A percentile compares a stretch with the other conserved stretches of the same genome.
These are phyloP conservation scores for Clathrus columnatus DNA, from an alignment of 768 basidiomycete genomes.

Conservation along the genomic window DNA sequence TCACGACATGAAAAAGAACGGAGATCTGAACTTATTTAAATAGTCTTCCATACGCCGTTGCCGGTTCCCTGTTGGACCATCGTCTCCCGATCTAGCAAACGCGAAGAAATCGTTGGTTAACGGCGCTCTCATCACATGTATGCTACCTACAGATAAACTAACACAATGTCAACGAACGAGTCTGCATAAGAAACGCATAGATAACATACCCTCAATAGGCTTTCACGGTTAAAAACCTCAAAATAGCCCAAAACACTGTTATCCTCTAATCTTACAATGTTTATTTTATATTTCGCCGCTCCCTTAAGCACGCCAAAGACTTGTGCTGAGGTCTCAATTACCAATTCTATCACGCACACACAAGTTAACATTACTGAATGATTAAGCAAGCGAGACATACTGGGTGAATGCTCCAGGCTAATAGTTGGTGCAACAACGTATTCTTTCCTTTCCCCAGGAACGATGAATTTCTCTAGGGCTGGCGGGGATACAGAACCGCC, in stretches of 20 bases:
- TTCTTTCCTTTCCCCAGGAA: not conserved
- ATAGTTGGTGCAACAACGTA: not conserved
- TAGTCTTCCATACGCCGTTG: not conserved
- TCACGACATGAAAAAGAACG: no score
- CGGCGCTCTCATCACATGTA: no score
- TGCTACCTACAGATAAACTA: not conserved
- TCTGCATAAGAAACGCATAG: not conserved
- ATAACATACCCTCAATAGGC: not conserved
- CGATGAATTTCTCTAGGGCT: not conserved
- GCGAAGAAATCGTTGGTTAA: no score
- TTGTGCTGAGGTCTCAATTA: not conserved
- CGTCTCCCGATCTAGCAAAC: not conserved
- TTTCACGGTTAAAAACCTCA: not conserved
- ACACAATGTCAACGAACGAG: not conserved
- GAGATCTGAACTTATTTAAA: not conserved
- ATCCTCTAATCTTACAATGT: not conserved
- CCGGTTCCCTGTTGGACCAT: not conserved
- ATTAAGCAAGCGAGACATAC: no score
- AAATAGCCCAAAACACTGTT: not conserved
- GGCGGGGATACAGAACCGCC: not conserved
- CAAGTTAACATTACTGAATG: no score
- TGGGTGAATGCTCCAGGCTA: not conserved
- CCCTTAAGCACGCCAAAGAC: not conserved
- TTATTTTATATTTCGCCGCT: not conserved
- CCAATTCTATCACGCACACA: not conserved